Percentiles rank a stretch among this genome's conserved stretches.
phyloP scores from a whole-genome alignment of 495 filamentous ascomycete genomes.

The Pyrenula massariospora region DNA sequence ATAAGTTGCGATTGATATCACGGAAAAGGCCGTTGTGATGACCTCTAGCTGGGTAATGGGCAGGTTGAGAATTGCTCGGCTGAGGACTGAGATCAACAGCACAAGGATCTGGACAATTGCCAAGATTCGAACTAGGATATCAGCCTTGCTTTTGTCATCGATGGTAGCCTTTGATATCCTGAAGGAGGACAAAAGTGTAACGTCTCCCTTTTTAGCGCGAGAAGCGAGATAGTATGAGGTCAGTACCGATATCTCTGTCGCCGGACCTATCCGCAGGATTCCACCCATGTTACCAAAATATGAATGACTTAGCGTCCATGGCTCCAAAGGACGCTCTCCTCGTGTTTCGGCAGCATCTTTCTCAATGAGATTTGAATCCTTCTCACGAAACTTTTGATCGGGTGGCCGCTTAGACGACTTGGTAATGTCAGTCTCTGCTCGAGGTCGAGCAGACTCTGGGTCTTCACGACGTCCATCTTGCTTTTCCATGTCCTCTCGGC shows the following conservation, averaged over 20 bases:
- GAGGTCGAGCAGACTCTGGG: not conserved
- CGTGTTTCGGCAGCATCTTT: not conserved
- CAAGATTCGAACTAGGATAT: conserved; percentile 16
- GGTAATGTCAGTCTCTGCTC: not conserved
- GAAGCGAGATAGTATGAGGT: not conserved
- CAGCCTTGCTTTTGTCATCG: conserved; percentile 8
- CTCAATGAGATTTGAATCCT: not conserved
- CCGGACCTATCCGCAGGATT: not conserved
- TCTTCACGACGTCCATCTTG: not conserved
- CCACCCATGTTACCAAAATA: not conserved
- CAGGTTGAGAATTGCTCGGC: conserved; percentile 6
- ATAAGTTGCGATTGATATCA: conserved; percentile 10
- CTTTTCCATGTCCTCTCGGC: not conserved
- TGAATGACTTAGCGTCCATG: not conserved
- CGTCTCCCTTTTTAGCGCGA: not conserved
- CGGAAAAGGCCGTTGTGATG: conserved; percentile 15
- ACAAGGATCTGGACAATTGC: conserved; percentile 17
- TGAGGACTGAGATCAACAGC: conserved; percentile 14
- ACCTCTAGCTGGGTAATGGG: conserved; percentile 19
- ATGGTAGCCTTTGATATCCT: not conserved
- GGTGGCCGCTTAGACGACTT: not conserved
- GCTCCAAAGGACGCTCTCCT: not conserved
- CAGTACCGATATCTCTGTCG: not conserved
- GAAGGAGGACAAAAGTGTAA: not conserved
- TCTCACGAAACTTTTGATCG: not conserved